Conservation (phyloP, 306 rosid genomes). For the Pterocarpus santalinus region DNA sequence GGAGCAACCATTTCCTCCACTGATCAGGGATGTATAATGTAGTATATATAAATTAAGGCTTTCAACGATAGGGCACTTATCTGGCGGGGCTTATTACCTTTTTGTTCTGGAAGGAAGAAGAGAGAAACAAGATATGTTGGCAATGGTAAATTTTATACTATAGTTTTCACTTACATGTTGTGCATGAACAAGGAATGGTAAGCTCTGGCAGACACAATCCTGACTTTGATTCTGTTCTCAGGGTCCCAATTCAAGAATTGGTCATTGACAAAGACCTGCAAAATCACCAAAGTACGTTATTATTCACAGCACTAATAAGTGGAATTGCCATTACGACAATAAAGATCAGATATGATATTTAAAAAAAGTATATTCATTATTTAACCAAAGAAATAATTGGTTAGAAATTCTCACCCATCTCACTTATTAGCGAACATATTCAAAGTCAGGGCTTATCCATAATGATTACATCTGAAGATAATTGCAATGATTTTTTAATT, state of each 20-base stretch:
- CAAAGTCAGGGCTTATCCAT: not conserved
- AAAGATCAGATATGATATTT: not conserved
- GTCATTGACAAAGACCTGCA: conserved; percentile 89
- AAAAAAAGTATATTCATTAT: not conserved
- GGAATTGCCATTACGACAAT: not conserved
- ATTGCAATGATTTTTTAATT: not conserved
- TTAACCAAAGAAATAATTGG: conserved; percentile 12
- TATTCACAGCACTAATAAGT: not conserved
- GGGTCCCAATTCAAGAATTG: conserved; percentile 95
- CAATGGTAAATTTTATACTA: conserved; percentile 12
- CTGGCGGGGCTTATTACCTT: conserved; percentile 51
- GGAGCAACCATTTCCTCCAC: conserved; percentile 43
- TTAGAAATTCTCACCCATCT: not conserved
- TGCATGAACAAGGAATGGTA: conserved; percentile 97
- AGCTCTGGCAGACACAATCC: conserved; percentile 92
- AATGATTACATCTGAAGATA: not conserved
- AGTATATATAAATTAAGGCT: conserved; percentile 40
- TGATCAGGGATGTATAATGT: not conserved
- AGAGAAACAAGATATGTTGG: conserved; percentile 49
- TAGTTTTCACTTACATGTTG: conserved; percentile 85
- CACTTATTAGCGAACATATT: not conserved
- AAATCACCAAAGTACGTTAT: not conserved
- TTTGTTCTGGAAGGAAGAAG: conserved; percentile 44
- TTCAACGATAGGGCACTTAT: conserved; percentile 53
- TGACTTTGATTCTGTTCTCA: conserved; percentile 82